A percentile compares a stretch with the other conserved stretches of the same genome.
phyloP scores from a whole-genome alignment of 2,329 filamentous ascomycete genomes.

The Sarocladiaceae sp. region DNA sequence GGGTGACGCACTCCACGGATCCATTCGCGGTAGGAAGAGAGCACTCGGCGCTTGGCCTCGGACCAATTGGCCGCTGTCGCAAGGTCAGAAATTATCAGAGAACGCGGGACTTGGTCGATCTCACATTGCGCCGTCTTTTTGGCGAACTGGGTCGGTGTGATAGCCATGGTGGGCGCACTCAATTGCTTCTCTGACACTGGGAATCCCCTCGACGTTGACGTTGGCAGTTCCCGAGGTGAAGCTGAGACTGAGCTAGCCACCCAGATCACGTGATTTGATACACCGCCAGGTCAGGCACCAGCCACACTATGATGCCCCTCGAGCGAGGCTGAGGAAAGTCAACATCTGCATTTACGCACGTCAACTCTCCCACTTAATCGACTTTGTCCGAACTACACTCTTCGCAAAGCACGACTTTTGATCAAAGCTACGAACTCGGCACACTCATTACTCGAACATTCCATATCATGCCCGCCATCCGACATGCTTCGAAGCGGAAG shows the following conservation, averaged over 20 bases:
- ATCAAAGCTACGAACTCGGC: background rate
- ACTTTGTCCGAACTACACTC: background rate
- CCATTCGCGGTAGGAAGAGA: slow-evolving; percentile 92
- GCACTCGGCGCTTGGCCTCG: slow-evolving; percentile 82
- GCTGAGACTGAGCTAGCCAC: slow-evolving; percentile 3
- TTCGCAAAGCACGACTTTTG: background rate
- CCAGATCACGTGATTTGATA: slow-evolving; percentile 24
- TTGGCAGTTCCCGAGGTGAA: slow-evolving; percentile 17
- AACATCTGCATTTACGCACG: background rate
- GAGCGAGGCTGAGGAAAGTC: slow-evolving; percentile 2
- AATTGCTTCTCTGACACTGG: slow-evolving; percentile 25
- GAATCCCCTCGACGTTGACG: slow-evolving; percentile 25
- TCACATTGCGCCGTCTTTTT: slow-evolving; percentile 74
- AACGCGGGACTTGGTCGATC: slow-evolving; percentile 25
- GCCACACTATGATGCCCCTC: slow-evolving; percentile 6
- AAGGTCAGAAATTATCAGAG: slow-evolving; percentile 28
- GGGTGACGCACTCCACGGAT: slow-evolving; percentile 77
- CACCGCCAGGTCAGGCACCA: background rate
- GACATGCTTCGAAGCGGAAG: slow-evolving; percentile 72
- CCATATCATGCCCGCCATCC: slow-evolving; percentile 68
- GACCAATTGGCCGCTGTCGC: slow-evolving; percentile 75
- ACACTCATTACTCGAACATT: too few relatives aligned
- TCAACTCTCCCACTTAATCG: background rate
- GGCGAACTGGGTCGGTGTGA: slow-evolving; percentile 90
- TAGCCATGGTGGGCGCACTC: slow-evolving; percentile 62